Conservation (phyloP, 179 eudicot genomes). For the Spinacia oleracea region DNA sequence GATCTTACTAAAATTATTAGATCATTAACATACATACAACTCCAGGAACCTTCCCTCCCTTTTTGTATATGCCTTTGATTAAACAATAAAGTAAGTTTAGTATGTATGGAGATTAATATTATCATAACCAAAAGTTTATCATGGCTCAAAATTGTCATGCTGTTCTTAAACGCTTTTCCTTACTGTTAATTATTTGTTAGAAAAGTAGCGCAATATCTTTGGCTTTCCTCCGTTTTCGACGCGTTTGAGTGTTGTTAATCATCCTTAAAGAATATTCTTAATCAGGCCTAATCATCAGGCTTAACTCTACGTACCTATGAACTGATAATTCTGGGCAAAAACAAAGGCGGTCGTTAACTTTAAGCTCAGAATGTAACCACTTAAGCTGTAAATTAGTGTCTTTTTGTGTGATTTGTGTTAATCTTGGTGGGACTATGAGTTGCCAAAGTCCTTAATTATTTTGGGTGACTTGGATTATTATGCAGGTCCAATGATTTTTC, state of each 20-base stretch:
- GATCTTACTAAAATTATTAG: background rate
- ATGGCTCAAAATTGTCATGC: slow-evolving; percentile 5
- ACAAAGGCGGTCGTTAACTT: slow-evolving; percentile 7
- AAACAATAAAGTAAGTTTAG: slow-evolving; percentile 1
- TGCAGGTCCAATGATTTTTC: background rate
- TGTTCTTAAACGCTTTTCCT: background rate
- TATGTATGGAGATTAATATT: background rate
- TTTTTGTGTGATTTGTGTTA: slow-evolving; percentile 13
- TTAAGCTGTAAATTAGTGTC: background rate
- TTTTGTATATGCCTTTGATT: slow-evolving; percentile 7
- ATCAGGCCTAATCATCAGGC: slow-evolving; percentile 17
- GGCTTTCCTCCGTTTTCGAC: background rate
- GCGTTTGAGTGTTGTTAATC: background rate
- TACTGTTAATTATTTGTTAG: background rate
- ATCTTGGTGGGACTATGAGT: slow-evolving; percentile 24
- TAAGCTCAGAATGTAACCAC: background rate
- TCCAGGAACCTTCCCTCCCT: slow-evolving; percentile 6
- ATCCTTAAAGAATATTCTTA: slow-evolving; percentile 3
- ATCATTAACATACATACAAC: background rate
- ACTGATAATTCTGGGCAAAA: slow-evolving; percentile 21
- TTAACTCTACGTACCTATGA: slow-evolving; percentile 9
- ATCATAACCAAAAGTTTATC: background rate
- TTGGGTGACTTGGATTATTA: background rate
- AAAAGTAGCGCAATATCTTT: slow-evolving; percentile 5
- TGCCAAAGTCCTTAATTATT: slow-evolving; percentile 7